Base-by-base conservation (phyloP, 768 basidiomycete genomes). In the Trametes elegans region DNA sequence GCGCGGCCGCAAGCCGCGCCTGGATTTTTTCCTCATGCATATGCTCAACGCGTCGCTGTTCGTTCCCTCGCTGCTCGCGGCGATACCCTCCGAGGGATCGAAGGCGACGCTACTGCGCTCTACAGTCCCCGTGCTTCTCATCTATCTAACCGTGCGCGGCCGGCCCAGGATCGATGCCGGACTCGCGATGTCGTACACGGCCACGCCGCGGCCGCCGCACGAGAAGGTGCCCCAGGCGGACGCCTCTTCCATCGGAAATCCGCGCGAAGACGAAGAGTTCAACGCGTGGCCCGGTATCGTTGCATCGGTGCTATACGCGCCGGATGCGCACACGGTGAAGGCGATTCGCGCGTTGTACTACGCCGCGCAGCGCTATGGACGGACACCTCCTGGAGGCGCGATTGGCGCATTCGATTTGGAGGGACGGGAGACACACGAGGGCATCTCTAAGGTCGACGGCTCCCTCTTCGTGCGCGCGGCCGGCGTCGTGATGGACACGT, bases 11-110 rank as follows among this genome's bases (percentile, higher is more conserved):
- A 74, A 77, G 59, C 78, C 79, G 7, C 71, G 82, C 4, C 63
- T 84, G 26, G 82, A 75, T 54, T 75, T 84, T 69, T 81, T 82
- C 76, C 67, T 84, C 47, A 79, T 81, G 80, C 83, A 84, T 60
- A 60, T 82, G 41, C 70, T 84, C 40, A 84, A 76, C 9, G 76
- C 76, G 31, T 72, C 79, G 7, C 60, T 82, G 5, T 81, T 83
- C 67, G 59, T 84, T 7, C 73, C 74, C 23, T 74, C 77, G 0
- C 62, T 79, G 32, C 58, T 79, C 31, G 61, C 62, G 9, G 66
- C 66, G 9, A 54, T 72, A 7, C 59, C 65, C 27, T 71, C 67
- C 34, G 59, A 65, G 9, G 65, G 62, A 21, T 69, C 75, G 35
- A 79, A 78, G 62, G 77, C 74, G 4, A 71, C 68, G 21, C 68